These are phyloP conservation scores for Halophytophthora polymorphica DNA, from an alignment of 352 stramenopile species.

Conservation along the genomic window DNA sequence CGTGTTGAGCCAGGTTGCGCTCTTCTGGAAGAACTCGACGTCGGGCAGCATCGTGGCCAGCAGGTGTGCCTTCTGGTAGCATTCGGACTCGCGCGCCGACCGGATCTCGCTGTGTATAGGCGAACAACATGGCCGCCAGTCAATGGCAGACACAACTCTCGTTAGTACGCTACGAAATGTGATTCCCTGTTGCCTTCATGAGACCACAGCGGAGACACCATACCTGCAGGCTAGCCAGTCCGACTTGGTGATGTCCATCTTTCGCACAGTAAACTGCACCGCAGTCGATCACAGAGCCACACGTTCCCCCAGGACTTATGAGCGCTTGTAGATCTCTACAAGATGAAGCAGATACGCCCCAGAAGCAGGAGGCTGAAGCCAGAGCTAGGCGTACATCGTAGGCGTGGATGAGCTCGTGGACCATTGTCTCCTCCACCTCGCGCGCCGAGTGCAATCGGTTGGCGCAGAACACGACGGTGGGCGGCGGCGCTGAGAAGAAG, in stretches of 20 bases:
- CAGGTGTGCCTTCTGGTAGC: constrained; percentile 72
- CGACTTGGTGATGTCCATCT: constrained; percentile 85
- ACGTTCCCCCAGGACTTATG: background rate
- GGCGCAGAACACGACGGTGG: constrained; percentile 80
- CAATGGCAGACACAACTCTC: background rate
- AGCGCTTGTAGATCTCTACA: background rate
- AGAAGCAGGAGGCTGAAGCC: background rate
- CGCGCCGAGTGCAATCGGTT: constrained; percentile 68
- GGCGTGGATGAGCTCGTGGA: constrained; percentile 84
- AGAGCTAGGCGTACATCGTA: constrained; percentile 57
- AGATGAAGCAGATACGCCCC: background rate
- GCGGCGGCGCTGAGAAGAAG: constrained; percentile 81
- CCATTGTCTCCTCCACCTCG: constrained; percentile 81
- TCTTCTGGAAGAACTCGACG: constrained; percentile 63
- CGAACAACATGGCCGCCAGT: background rate
- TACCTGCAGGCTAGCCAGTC: constrained; percentile 79
- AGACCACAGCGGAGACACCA: background rate
- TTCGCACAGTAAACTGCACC: constrained; percentile 69
- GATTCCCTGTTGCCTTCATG: background rate
- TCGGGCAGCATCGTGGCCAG: constrained; percentile 53
- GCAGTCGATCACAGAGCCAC: background rate
- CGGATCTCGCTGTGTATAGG: constrained; percentile 60
- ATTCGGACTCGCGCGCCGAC: constrained; percentile 79
- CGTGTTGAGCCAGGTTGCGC: constrained; percentile 51
- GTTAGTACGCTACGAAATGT: background rate